Percentiles rank a stretch among this genome's conserved stretches.
Evolutionary conservation across 2,329 filamentous ascomycete genomes (phyloP).

Genomic region (Aspergillus japonicus): DNA sequence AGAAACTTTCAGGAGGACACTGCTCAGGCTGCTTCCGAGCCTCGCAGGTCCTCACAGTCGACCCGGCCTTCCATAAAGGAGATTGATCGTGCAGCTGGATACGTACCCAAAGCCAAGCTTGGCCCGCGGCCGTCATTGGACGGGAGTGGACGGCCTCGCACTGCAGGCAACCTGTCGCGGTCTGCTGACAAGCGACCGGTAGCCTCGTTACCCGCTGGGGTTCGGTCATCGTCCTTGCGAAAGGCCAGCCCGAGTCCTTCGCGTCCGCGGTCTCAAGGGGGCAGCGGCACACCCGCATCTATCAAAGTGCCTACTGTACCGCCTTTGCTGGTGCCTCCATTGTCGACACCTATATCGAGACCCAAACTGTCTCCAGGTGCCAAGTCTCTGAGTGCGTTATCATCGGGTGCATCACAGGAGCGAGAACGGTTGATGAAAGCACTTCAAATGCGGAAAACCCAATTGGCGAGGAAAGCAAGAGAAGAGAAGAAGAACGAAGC

Average conservation of each 20-base stretch:
- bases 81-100: conserved; percentile 41
- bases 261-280: conserved; percentile 47
- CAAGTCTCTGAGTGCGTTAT: conserved; percentile 46
- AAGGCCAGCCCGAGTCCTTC: conserved; percentile 50
- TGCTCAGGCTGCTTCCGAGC: conserved; percentile 35
- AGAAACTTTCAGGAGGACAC: conserved; percentile 33
- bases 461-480: conserved; percentile 51
- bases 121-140: conserved; percentile 75
- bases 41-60: conserved; percentile 42
- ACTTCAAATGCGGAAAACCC: conserved; percentile 82
- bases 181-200: conserved; percentile 63
- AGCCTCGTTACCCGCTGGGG: conserved; percentile 75
- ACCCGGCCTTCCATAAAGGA: conserved; percentile 46
- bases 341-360: conserved; percentile 34
- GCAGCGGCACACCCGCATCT: conserved; percentile 30
- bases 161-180: conserved; percentile 50
- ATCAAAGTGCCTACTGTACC: conserved; percentile 38
- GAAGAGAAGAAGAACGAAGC: conserved; percentile 29
- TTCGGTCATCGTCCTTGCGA: conserved; percentile 60
- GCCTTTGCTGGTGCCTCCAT: conserved; percentile 40
- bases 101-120: conserved; percentile 72
- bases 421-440: conserved; percentile 93
- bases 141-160: conserved; percentile 61
- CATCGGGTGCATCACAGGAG: conserved; percentile 72
- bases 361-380: conserved; percentile 40